Base-by-base conservation (phyloP, 192 early-diverging fungal species). In the Paraglomus brasilianum region DNA sequence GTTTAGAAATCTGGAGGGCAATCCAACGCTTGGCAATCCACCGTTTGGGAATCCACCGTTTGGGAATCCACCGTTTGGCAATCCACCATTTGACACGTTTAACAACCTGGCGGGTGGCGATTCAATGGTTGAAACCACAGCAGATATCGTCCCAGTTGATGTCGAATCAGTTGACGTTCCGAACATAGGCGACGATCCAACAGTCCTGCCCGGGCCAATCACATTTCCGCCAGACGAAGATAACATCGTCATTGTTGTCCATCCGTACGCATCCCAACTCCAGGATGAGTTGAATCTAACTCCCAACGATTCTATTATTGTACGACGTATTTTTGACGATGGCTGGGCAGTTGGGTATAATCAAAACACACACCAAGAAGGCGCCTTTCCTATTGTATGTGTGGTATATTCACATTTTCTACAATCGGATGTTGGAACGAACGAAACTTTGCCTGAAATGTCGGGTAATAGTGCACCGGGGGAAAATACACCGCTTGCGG, bases 331-430 rank as follows among this genome's bases (percentile, higher is more conserved):
- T 19, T 95, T 92, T 79, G 92, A 94, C 70, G 94, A 95, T 72
- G 94, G 94, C 8, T 95, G 94, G 94, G 93, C 89, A 21, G 80
- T 94, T 2, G 94, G 94, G 24, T 77, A 86, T 60, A 94, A 93
- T 77, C 71, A 86, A 67, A 83, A 80, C 47, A 90, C 91, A 4
- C 82, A 85, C 1, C 43, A 73, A 43, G 85, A 87, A 57, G 94
- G 94, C 13, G 91, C 90, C 0, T 95, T 95, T 85, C 94, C 94
- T 10, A 66, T 92, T 4, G 90, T 91, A 38, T 95, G 93, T 69
- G 82, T 95, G 1, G 53, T 21, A 11, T 24, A 30, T 56, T 30
- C 53, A 17, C 10, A 56, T 17, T 17, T 30, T 3, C 30, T 30
- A 30, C 30, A 30, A 1, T 30, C 30, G 30, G 30, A 30, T 2